phyloP scores from a whole-genome alignment of 169 alveolate species.

The Pseudocohnilembus persalinus region DNA sequence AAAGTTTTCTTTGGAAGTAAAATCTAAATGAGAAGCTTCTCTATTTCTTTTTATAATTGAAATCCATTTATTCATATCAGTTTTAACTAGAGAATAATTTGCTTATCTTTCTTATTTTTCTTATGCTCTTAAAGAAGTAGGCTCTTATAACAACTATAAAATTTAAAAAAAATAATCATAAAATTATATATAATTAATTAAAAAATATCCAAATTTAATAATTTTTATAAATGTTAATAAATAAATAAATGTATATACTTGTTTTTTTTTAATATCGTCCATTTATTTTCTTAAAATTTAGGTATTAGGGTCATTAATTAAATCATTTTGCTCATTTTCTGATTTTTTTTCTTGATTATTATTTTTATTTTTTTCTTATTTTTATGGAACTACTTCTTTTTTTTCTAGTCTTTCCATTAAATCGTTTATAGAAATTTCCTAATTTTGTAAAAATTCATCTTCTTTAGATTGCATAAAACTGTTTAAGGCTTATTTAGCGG shows the following conservation, averaged over 20 bases:
- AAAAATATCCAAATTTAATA: not conserved
- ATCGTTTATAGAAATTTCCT: not conserved
- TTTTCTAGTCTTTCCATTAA: not conserved
- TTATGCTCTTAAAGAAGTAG: slow-evolving; percentile 35
- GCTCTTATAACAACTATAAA: slow-evolving; percentile 33
- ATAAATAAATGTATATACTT: not conserved
- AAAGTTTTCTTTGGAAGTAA: slow-evolving; percentile 40
- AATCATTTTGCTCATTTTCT: not conserved
- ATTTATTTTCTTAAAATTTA: slow-evolving; percentile 18
- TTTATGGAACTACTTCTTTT: not conserved
- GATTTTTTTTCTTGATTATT: not conserved
- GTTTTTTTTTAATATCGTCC: slow-evolving; percentile 20
- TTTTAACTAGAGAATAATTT: slow-evolving; percentile 42
- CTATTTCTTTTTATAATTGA: slow-evolving; percentile 61
- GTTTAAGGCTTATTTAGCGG: no score
- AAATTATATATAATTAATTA: not conserved
- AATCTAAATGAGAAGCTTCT: slow-evolving; percentile 62
- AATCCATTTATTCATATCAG: slow-evolving; percentile 62
- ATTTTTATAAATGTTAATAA: not conserved
- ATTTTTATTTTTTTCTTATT: not conserved
- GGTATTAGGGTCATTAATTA: not conserved
- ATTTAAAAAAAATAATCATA: no score
- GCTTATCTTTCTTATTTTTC: slow-evolving; percentile 53
- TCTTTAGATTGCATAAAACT: no score
- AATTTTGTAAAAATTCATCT: no score